Evolutionary conservation across 2,329 filamentous ascomycete genomes (phyloP), one percentile per base, ranked within the genome.

Genomic region (Cladosporium halotolerans): DNA sequence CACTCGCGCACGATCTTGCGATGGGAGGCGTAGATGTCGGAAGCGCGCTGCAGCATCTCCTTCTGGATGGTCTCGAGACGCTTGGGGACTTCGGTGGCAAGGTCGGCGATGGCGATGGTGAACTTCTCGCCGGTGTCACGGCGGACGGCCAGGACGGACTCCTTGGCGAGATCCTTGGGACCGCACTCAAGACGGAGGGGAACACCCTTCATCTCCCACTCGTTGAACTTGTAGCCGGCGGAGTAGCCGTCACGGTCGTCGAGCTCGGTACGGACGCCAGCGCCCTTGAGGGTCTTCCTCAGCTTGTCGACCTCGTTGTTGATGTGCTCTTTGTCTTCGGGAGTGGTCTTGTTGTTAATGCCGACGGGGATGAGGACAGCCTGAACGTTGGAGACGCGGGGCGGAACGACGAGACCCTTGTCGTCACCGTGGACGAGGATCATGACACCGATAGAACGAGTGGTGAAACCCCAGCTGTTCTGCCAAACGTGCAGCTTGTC

Each of bases 371-470:
- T 85, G 58, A 99, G 80, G 61, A 96, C 80, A 42, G 84, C 82
- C 73, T 99, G 93, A 58, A 85, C 79, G 73, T 92, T 89, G 59
- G 91, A 85, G 49, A 97, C 88, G 53, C 90, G 83, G 39, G 93
- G 93, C 68, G 93, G 93, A 49, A 97, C 83, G 57, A 97, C 90
- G 14, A 99, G 80, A 59, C 93, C 93, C 73, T 92, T 92, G 76
- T 99, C 87, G 69, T 99, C 93, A 65, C 90, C 86, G 74, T 99
- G 93, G 57, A 95, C 90, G 84, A 99, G 93, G 66, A 96, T 88
- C 92, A 97, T 97, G 70, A 97, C 90, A 75, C 93, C 95, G 61
- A 99, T 95, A 54, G 92, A 89, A 69, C 93, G 89, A 52, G 93
- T 99, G 1, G 92, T 36, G 44, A 32, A 19, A 38, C 32, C 9